Base-by-base conservation (phyloP, 176 grass and related monocot species). In the Elaeis guineensis region DNA sequence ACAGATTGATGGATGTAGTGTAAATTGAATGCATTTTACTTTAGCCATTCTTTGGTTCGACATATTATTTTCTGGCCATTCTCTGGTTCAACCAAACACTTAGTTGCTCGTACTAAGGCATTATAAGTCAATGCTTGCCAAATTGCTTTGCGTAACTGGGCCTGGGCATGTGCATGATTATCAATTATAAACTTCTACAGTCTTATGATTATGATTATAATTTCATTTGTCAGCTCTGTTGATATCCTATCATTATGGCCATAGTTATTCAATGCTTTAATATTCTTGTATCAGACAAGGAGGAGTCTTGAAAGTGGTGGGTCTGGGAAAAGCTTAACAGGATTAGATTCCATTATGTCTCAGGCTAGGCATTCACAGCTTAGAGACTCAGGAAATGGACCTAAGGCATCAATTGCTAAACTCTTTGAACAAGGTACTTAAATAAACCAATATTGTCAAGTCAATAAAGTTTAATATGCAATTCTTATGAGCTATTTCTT, bases 361-460 rank as follows among this genome's bases (percentile, higher is more conserved):
- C 93, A 98, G 53, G 60, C 79, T 73, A 80, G 82, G 58, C 79
- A 55, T 78, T 86, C 79, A 50, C 88, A 93, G 51, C 76, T 79
- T 50, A 93, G 79, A 89, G 88, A 98, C 28, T 82, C 88, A 68
- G 72, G 63, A 70, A 92, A 98, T 78, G 87, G 94, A 60, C 79
- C 88, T 50, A 98, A 86, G 64, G 80, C 78, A 54, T 89, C 94
- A 64, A 73, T 89, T 69, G 88, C 88, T 35, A 92, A 89, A 76
- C 94, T 98, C 61, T 98, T 71, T 54, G 94, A 93, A 54, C 94
- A 98, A 98, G 94, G 94, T 98, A 79, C 59, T 71, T 61, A 2
- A 52, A 22, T 54, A 72, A 35, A 70, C 35, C 35, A 14, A 44
- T 44, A 44, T 44, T 44, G 35, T 44, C 9, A 12, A 44, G 35